A percentile compares a stretch with the other conserved stretches of the same genome.
Evolutionary conservation across 441 rosid genomes (phyloP).

Genomic region (Corymbia calophylla): DNA sequence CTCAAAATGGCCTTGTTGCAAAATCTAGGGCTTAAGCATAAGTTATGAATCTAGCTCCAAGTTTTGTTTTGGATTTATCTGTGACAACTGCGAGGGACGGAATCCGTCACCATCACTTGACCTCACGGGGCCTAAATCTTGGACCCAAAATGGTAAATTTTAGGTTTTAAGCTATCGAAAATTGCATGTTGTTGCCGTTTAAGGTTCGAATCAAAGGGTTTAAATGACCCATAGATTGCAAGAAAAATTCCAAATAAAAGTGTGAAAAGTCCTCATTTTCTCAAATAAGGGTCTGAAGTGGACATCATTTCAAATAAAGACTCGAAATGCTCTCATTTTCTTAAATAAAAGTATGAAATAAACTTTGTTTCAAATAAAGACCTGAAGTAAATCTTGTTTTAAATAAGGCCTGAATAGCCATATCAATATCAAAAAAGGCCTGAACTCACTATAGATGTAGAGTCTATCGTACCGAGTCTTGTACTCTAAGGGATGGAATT

Average conservation of each 20-base stretch:
- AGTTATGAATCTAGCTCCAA: background rate
- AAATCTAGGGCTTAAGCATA: background rate
- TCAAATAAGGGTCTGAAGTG: no score
- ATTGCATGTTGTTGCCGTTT: background rate
- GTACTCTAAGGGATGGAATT: no score
- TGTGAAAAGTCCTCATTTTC: no score
- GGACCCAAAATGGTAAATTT: background rate
- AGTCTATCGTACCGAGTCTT: no score
- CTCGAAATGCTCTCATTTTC: no score
- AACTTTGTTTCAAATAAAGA: no score
- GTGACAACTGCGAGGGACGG: background rate
- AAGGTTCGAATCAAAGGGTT: background rate
- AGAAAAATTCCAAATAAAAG: no score
- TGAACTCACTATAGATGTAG: no score
- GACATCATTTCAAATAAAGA: conserved; percentile 7
- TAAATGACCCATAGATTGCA: background rate
- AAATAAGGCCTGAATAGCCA: no score
- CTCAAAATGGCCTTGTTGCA: background rate
- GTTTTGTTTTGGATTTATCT: background rate
- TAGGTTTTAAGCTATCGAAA: background rate
- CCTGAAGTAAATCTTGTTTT: no score
- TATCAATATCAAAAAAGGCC: no score
- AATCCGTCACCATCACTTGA: background rate
- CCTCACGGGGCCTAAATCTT: background rate
- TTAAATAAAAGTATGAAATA: no score